These are phyloP conservation scores for Tetrahymena borealis DNA, from an alignment of 73 alveolate species.

Conservation along the genomic window DNA sequence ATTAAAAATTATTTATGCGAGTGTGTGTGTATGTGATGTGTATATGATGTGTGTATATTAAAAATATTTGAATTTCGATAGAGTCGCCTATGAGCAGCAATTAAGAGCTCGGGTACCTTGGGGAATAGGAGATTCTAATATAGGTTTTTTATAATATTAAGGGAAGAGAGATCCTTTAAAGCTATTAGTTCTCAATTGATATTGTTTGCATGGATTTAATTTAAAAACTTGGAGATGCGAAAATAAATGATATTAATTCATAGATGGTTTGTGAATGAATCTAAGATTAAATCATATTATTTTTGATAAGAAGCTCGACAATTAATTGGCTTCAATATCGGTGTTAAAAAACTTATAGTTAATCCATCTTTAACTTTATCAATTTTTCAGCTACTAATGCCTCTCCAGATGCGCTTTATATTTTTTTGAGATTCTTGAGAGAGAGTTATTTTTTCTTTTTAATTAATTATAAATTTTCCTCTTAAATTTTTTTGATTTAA, in stretches of 20 bases:
- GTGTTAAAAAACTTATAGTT: not conserved
- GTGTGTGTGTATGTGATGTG: not conserved
- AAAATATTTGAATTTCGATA: not conserved
- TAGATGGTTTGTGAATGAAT: not conserved
- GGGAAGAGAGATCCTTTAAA: not conserved
- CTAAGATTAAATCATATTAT: not conserved
- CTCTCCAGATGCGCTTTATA: not conserved
- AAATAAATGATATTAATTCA: not conserved
- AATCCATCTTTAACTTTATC: not conserved
- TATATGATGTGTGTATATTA: not conserved
- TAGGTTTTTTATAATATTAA: not conserved
- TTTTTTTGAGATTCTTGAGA: not conserved
- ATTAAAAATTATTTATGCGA: not conserved
- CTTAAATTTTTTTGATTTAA: not conserved
- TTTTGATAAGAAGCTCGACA: not conserved
- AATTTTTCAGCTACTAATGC: not conserved
- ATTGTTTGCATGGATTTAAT: not conserved
- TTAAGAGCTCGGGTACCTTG: not conserved
- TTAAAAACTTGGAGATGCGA: not conserved
- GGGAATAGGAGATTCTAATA: slow-evolving; percentile 3
- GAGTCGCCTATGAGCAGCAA: not conserved
- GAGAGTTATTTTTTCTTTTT: not conserved
- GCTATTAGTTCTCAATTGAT: not conserved
- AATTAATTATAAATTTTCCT: not conserved
- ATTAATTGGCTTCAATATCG: not conserved